Percentiles rank a stretch among this genome's conserved stretches.
phyloP scores from a whole-genome alignment of 2,329 filamentous ascomycete genomes.

The Penicillium sp. region DNA sequence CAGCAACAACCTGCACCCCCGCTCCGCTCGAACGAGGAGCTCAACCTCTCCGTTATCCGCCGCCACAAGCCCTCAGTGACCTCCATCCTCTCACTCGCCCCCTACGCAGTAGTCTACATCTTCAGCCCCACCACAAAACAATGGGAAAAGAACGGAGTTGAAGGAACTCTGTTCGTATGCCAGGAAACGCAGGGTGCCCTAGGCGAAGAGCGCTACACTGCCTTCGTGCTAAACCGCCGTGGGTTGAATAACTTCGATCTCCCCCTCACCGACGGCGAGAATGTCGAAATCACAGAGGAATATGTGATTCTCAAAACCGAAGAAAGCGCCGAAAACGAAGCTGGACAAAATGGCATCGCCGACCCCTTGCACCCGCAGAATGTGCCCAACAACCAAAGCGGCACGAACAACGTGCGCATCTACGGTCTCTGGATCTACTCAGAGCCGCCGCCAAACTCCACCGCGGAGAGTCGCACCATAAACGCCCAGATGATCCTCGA shows the following conservation, averaged over 20 bases:
- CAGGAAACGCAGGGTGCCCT: conserved; percentile 50
- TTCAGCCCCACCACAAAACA: conserved; percentile 63
- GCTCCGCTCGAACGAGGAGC: conserved; percentile 71
- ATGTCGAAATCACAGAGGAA: conserved; percentile 64
- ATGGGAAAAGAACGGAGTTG: conserved; percentile 84
- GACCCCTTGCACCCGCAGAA: conserved; percentile 14
- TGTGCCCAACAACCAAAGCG: conserved; percentile 4
- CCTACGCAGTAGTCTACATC: conserved; percentile 81
- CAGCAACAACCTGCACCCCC: conserved; percentile 43
- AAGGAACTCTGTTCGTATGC: conserved; percentile 88
- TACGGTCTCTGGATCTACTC: conserved; percentile 65
- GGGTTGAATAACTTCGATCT: conserved; percentile 69
- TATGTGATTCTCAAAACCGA: conserved; percentile 59
- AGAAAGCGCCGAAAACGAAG: conserved; percentile 28
- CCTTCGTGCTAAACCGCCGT: conserved; percentile 71
- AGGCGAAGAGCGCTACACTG: conserved; percentile 51
- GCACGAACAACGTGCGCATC: conserved; percentile 38
- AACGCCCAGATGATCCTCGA: conserved; percentile 56
- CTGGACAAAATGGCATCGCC: conserved; percentile 22
- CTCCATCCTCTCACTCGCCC: conserved; percentile 73
- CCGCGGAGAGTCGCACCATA: conserved; percentile 50
- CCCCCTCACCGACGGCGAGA: conserved; percentile 55
- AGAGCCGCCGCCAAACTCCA: conserved; percentile 56
- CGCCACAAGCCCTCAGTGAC: conserved; percentile 75
- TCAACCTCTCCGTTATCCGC: conserved; percentile 81